phyloP scores from a whole-genome alignment of 1,284 basidiomycete genomes.

The Bjerkandera adusta region DNA sequence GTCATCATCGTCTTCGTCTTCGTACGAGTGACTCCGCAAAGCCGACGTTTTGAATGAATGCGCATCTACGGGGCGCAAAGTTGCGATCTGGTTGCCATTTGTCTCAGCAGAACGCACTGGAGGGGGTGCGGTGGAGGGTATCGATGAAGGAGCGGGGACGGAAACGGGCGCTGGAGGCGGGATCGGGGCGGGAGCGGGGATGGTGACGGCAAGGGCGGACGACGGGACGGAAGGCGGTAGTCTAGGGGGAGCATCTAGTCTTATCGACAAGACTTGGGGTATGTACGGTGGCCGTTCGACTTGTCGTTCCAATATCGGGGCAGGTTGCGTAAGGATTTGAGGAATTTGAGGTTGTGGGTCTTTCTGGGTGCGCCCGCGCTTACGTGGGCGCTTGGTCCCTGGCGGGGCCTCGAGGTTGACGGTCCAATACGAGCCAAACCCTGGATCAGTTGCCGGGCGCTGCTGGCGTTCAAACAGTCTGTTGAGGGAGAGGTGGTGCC shows the following conservation, averaged over 20 bases:
- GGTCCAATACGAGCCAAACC: conserved; percentile 83
- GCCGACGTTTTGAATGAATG: conserved; percentile 28
- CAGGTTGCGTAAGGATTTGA: not conserved
- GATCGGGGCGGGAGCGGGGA: conserved; percentile 4
- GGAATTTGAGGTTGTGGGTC: conserved; percentile 31
- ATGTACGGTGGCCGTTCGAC: conserved; percentile 7
- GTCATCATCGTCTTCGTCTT: conserved; percentile 32
- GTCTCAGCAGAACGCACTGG: conserved; percentile 2
- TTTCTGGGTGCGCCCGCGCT: conserved; percentile 61
- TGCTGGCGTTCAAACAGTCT: conserved; percentile 76
- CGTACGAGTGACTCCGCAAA: conserved; percentile 21
- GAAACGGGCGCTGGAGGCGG: not conserved
- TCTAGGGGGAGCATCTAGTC: conserved; percentile 12
- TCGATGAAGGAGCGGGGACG: too few species aligned
- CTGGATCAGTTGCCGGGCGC: conserved; percentile 76
- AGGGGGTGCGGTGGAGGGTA: too few species aligned
- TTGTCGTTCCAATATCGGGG: conserved; percentile 1
- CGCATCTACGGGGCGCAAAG: conserved; percentile 30
- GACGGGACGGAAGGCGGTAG: conserved; percentile 12
- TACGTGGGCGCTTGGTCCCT: conserved; percentile 77
- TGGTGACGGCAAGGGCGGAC: conserved; percentile 14
- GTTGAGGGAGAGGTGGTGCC: conserved; percentile 78
- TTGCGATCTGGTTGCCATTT: conserved; percentile 22
- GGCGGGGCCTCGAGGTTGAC: conserved; percentile 77
- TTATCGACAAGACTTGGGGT: conserved; percentile 5